Base-by-base conservation (phyloP, 495 filamentous ascomycete species). In the Aspergillus panamensis region DNA sequence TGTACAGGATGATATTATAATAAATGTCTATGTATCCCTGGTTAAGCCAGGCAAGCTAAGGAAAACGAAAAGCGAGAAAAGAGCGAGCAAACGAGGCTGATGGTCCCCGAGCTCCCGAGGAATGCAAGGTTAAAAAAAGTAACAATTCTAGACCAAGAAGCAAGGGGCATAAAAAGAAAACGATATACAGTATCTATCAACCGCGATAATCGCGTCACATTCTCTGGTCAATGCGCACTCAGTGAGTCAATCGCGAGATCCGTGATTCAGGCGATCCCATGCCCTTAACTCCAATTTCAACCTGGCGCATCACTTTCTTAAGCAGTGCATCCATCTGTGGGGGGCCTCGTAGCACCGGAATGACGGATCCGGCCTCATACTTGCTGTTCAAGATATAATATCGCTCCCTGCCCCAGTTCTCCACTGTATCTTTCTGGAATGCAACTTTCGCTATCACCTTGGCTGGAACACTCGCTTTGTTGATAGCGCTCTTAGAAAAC, bases 321-420 rank as follows among this genome's bases (percentile, higher is more conserved):
- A 76, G 57, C 53, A 72, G 30, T 8, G 44, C 61, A 30, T 69
- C 69, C 68, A 72, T 72, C 52, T 57, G 54, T 20, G 65, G 31
- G 21, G 54, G 60, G 47, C 74, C 63, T 29, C 69, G 73, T 52
- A 76, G 40, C n/a, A 59, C 53, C 14, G 64, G 55, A 56, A 74
- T 60, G 64, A 74, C 72, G 62, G 72, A 76, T 67, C 61, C 68
- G 65, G 71, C 73, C 45, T 77, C 71, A 45, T 74, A 77, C 48
- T 73, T 70, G 50, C 60, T 64, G 25, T 72, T 67, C 42, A 75
- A 58, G 32, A 77, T 72, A 65, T 67, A 74, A 65, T 77, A 77
- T 52, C 67, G 68, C 53, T 77, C 74, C 43, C 62, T 67, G 19
- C 65, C 65, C 61, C 65, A 63, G 52, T 61, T 66, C 67, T 68